These are phyloP conservation scores for Hymenoscyphus infarciens DNA, from an alignment of 2,329 filamentous ascomycete genomes.

Conservation along the genomic window DNA sequence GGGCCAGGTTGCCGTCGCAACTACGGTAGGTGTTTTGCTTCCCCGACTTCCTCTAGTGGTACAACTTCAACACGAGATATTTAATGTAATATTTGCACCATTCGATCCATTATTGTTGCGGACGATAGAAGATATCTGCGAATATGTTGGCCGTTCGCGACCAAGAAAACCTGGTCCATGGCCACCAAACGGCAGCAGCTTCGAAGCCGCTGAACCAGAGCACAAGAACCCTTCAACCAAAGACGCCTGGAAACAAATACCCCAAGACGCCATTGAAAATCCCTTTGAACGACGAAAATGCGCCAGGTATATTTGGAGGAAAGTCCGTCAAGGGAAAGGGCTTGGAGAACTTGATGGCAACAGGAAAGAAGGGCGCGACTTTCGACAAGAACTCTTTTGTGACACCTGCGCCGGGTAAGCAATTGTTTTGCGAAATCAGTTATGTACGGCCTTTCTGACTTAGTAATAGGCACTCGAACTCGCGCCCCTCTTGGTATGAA, in stretches of 20 bases:
- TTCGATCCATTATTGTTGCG: constrained; percentile 10
- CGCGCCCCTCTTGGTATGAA: constrained; percentile 88
- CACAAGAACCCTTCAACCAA: constrained; percentile 59
- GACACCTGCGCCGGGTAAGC: constrained; percentile 71
- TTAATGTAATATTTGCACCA: constrained; percentile 13
- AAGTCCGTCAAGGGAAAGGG: constrained; percentile 57
- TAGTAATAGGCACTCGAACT: constrained; percentile 45
- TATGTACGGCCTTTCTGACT: constrained; percentile 11
- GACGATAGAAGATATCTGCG: constrained; percentile 22
- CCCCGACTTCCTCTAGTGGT: background rate
- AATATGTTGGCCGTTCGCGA: constrained; percentile 75
- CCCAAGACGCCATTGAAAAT: constrained; percentile 81
- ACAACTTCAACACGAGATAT: constrained; percentile 1
- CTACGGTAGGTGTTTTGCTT: background rate
- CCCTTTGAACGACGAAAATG: constrained; percentile 82
- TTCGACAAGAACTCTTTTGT: constrained; percentile 63
- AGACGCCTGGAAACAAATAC: constrained; percentile 72
- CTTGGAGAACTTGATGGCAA: constrained; percentile 52
- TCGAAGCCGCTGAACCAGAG: constrained; percentile 70
- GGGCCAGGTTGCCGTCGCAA: constrained; percentile 11
- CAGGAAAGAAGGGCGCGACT: constrained; percentile 48
- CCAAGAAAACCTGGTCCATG: constrained; percentile 82
- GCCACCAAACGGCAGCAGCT: constrained; percentile 65
- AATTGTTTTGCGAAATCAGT: background rate
- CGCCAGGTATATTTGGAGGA: constrained; percentile 51